Percentiles rank a stretch among this genome's conserved stretches.
Evolutionary conservation across 176 grass and related monocot species (phyloP).

Genomic region (barley (Hordeum vulgare)): DNA sequence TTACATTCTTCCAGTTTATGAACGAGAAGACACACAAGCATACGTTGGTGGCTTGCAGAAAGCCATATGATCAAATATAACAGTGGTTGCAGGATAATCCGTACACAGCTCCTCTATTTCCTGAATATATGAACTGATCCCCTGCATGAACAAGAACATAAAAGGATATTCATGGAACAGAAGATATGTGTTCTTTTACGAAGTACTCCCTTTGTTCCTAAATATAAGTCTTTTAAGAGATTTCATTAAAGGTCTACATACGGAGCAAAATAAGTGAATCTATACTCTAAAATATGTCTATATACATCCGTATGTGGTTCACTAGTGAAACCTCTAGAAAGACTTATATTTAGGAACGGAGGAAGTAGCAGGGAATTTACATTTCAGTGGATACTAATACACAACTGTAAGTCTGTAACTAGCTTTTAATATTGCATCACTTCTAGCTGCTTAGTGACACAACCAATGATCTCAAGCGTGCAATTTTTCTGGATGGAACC

Average conservation of each 20-base stretch:
- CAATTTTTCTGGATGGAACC: background rate
- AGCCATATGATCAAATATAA: constrained; percentile 84
- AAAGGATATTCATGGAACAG: background rate
- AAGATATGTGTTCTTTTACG: background rate
- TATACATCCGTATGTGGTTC: no score
- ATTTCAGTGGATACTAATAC: background rate
- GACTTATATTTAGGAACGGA: no score
- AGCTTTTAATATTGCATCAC: background rate
- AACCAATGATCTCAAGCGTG: background rate
- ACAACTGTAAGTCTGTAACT: background rate
- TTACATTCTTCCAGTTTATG: background rate
- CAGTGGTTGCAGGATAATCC: constrained; percentile 55
- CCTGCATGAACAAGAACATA: constrained; percentile 24
- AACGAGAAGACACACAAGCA: background rate
- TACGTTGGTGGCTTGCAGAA: constrained; percentile 90
- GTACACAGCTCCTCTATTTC: constrained; percentile 82
- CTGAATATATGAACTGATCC: constrained; percentile 50
- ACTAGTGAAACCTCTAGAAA: no score
- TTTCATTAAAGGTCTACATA: no score
- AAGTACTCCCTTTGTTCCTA: no score
- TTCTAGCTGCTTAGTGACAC: background rate
- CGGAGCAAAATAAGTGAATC: no score
- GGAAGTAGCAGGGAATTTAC: background rate
- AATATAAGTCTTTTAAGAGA: no score
- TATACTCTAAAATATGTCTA: no score